Base-by-base conservation (phyloP, 192 early-diverging fungal genomes). In the Coemansia sp. region DNA sequence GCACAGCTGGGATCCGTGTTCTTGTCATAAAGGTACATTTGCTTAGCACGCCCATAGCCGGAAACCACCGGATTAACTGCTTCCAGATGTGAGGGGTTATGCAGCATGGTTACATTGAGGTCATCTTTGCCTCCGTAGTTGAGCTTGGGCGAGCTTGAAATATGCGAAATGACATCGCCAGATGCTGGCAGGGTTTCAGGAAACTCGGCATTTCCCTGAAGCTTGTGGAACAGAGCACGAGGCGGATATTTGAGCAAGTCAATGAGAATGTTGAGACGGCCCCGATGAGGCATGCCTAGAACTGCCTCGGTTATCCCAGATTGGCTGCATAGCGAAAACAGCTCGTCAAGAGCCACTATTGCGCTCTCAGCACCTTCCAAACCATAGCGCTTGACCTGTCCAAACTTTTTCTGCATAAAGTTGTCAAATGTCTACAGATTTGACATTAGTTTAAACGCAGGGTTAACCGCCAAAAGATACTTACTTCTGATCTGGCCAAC, bases 11-110 rank as follows among this genome's bases (percentile, higher is more conserved):
- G 72, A 13, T 82, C 76, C 8, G 82, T 87, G 48, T 74, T 82
- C 33, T 84, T 80, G 53, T 86, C 81, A 52, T 81, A 86, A 16
- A 87, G 70, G 47, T 86, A 72, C 85, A 97, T 94, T 63, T 98
- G 96, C 70, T 92, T 88, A 26, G 95, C 92, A 11, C 96, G 87
- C 0, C 94, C 91, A 63, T 98, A 96, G 37, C 96, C 96, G 72
- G 94, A 84, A 20, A 92, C 92, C 2, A 98, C 93, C 0, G 96
- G 93, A 79, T 98, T 98, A 28, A 93, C 89, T 2, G 95, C 93
- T 66, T 92, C 95, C n/a, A 98, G 78, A 65, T 98, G 96, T 5
- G 94, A 96, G 11, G 96, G 96, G 72, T 98, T 98, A 78, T 91
- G 91, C n/a, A 96, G 72, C 80, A 96, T 81, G 2, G 92, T 91